Base-by-base conservation (phyloP, 2,329 filamentous ascomycete species). In the Onygena corvina region DNA sequence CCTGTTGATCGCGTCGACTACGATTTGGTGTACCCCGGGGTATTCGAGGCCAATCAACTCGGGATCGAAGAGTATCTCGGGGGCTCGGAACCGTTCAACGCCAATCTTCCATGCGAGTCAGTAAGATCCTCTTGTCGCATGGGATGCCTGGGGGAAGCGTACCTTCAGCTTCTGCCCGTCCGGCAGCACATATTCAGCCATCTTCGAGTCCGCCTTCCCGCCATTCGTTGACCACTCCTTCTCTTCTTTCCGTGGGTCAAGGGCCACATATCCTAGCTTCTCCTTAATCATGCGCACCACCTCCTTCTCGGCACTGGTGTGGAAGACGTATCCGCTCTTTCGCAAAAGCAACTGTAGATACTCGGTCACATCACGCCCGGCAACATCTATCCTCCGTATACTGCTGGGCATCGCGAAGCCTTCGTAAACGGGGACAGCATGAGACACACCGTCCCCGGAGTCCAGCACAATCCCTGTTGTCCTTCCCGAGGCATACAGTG, bases 211-310 rank as follows among this genome's bases (percentile, higher is more conserved):
- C 50, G 81, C 74, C 69, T 92, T 88, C 51, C 82, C 78, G 16
- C 83, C 80, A 42, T 66, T 70, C 51, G 73, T 75, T 51, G 83
- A 77, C 88, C 89, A 98, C 55, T 96, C 92, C 69, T 94, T 94
- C 71, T 98, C 92, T 67, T 98, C 92, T 59, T 85, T 88, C 63
- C 84, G 83, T 5, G 92, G 89, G 65, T 96, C 89, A 47, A 85
- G 71, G 20, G 92, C 88, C 33, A 98, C 84, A 65, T 96, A 98
- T 50, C 86, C 84, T 44, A 87, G 83, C 62, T 85, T 86, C 75
- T 98, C 92, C 72, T 98, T 98, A 71, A 98, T 95, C 67, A 87
- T 77, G 57, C 90, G 80, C 51, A 98, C 92, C n/a, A 95, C 88
- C 70, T 98, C 92, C 72, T 98, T 98, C 74, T 98, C 92, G 9